Conservation (phyloP, 139 green algal species). For the Picochlorum sp. region DNA sequence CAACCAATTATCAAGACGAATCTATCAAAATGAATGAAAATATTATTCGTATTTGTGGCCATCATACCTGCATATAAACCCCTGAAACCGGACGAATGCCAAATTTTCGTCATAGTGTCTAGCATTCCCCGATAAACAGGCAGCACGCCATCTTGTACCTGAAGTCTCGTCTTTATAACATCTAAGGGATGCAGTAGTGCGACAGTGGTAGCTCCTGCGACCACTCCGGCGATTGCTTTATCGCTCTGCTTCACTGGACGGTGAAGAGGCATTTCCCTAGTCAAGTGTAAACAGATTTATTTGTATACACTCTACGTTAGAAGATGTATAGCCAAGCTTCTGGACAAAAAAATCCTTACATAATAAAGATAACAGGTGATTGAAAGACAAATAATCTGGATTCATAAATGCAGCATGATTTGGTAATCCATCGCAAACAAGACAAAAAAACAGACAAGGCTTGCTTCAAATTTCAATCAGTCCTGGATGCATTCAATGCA, state of each 20-base stretch:
- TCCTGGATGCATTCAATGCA: too few species aligned
- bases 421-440: too few species aligned
- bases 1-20: neutral
- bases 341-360: too few species aligned
- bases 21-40: neutral
- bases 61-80: slow-evolving; percentile 49
- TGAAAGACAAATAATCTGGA: too few species aligned
- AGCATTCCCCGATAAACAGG: slow-evolving; percentile 51
- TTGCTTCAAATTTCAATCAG: too few species aligned
- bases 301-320: too few species aligned
- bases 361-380: too few species aligned
- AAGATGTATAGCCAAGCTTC: too few species aligned
- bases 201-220: slow-evolving; percentile 51
- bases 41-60: neutral
- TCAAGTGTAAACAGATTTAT: too few species aligned
- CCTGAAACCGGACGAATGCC: slow-evolving; percentile 48
- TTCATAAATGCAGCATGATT: too few species aligned
- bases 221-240: slow-evolving; percentile 58
- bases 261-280: too few species aligned
- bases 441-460: too few species aligned
- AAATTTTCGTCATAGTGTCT: slow-evolving; percentile 52
- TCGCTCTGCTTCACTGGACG: neutral
- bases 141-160: slow-evolving; percentile 63
- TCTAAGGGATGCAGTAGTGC: slow-evolving; percentile 77
- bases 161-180: slow-evolving; percentile 79